Evolutionary conservation across 306 rosid species (phyloP).

Genomic region (Senna siamea): DNA sequence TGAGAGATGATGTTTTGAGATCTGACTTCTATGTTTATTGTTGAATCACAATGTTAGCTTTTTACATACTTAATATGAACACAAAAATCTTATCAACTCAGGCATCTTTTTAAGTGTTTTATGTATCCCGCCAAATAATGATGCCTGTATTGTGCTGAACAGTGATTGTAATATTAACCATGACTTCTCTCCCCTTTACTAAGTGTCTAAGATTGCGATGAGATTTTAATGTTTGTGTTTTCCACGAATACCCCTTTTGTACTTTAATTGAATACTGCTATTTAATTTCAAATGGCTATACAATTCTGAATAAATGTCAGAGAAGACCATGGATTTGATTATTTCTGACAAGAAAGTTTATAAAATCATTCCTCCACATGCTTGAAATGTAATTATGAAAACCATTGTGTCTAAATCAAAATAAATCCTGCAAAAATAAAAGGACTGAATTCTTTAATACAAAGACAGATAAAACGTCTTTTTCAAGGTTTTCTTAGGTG

Average conservation of each 20-base stretch:
- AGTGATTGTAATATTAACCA: constrained; percentile 36
- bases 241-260: too few relatives aligned
- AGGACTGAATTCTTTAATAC: not conserved
- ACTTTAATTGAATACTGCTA: not conserved
- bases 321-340: not conserved
- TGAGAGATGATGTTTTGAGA: constrained; percentile 1
- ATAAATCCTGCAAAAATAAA: too few relatives aligned
- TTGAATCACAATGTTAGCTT: constrained; percentile 26
- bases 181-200: constrained; percentile 33
- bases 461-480: not conserved
- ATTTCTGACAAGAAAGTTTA: not conserved
- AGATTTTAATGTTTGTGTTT: not conserved
- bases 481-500: not conserved
- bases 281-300: not conserved
- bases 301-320: not conserved
- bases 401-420: not conserved
- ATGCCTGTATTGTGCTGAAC: constrained; percentile 30
- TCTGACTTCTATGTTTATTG: constrained; percentile 1
- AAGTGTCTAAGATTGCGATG: not conserved
- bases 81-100: constrained; percentile 17
- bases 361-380: not conserved
- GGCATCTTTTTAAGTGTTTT: constrained; percentile 40
- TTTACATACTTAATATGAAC: constrained; percentile 27
- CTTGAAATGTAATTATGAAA: not conserved
- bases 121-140: constrained; percentile 29